phyloP scores from a whole-genome alignment of 768 basidiomycete genomes.

The Lactarius quietus region DNA sequence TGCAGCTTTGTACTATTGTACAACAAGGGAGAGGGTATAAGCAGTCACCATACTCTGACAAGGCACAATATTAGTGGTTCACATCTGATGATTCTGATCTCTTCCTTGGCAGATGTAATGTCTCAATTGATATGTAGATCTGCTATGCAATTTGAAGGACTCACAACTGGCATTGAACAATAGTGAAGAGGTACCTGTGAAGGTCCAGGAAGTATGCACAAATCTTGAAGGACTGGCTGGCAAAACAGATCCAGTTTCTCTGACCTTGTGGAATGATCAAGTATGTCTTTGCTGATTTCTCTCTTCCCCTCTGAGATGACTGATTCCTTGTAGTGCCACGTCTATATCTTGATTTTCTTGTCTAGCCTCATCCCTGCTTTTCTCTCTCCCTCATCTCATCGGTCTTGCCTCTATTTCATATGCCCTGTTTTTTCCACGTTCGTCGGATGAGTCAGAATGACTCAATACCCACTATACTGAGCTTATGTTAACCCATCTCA shows the following conservation, averaged over 20 bases:
- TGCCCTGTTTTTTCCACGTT: too few species aligned
- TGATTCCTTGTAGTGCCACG: conserved; percentile 48
- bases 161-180: conserved; percentile 52
- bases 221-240: conserved; percentile 64
- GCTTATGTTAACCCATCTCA: too few species aligned
- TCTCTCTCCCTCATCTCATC: too few species aligned
- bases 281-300: conserved; percentile 40
- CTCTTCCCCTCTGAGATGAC: conserved; percentile 8
- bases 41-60: conserved; percentile 55
- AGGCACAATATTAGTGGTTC: conserved; percentile 68
- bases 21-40: conserved; percentile 52
- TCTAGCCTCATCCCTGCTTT: too few species aligned
- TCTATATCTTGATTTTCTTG: too few species aligned
- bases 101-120: background rate
- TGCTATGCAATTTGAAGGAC: conserved; percentile 60
- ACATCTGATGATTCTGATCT: conserved; percentile 29
- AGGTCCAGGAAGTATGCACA: conserved; percentile 56
- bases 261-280: conserved; percentile 73
- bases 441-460: too few species aligned
- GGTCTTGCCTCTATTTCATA: too few species aligned
- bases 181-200: conserved; percentile 40
- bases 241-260: conserved; percentile 82
- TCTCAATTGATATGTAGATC: conserved; percentile 38
- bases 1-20: too few species aligned
- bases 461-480: too few species aligned